Evolutionary conservation across 345 rosid genomes (phyloP).

Genomic region (Laguncularia racemosa): DNA sequence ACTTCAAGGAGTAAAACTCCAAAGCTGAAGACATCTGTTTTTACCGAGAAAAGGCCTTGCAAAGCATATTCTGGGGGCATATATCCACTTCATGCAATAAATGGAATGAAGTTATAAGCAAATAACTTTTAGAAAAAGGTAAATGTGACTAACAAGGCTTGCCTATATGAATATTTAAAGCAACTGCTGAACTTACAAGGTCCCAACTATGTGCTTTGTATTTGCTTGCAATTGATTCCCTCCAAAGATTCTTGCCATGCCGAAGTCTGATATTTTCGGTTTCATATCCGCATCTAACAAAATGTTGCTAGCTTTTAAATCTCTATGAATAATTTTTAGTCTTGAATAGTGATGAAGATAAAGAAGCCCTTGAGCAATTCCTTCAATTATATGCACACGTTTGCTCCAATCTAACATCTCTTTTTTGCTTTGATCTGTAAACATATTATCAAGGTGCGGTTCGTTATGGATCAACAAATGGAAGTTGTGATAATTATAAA

Average conservation of each 20-base stretch:
- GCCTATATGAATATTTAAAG: neutral
- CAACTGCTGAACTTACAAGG: slow-evolving; percentile 20
- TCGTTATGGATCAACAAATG: neutral
- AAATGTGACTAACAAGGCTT: too few species aligned
- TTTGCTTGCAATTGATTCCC: slow-evolving; percentile 27
- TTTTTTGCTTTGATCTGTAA: slow-evolving; percentile 16
- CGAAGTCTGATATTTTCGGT: slow-evolving; percentile 35
- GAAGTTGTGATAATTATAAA: neutral
- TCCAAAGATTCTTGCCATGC: slow-evolving; percentile 23
- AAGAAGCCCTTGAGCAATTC: slow-evolving; percentile 43
- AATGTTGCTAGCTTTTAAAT: slow-evolving; percentile 27
- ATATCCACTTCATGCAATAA: too few species aligned
- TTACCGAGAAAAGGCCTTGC: too few species aligned
- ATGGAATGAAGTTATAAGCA: too few species aligned
- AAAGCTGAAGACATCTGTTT: too few species aligned
- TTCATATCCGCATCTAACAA: slow-evolving; percentile 22
- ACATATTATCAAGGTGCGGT: neutral
- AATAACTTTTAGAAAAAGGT: too few species aligned
- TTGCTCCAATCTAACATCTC: slow-evolving; percentile 14
- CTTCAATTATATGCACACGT: slow-evolving; percentile 23
- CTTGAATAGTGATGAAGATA: slow-evolving; percentile 47
- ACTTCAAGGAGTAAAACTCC: too few species aligned
- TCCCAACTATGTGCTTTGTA: slow-evolving; percentile 31
- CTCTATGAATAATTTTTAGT: slow-evolving; percentile 39
- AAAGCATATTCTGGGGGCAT: too few species aligned